Percentiles rank a stretch among this genome's conserved stretches.
Evolutionary conservation across 2,329 filamentous ascomycete genomes (phyloP).

Genomic region (Penicillium psychrosexuale): DNA sequence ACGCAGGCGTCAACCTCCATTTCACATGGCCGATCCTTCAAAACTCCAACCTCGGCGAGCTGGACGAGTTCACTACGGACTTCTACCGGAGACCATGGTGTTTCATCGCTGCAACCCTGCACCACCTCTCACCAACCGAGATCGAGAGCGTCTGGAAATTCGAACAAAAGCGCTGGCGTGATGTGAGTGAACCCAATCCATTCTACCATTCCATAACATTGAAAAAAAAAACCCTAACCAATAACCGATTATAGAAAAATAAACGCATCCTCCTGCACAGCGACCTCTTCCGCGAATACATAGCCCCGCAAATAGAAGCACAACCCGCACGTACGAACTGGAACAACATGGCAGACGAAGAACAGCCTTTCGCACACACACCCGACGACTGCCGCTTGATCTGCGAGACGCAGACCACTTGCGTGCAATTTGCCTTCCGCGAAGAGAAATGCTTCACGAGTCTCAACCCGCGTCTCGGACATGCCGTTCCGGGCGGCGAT

Average conservation of each 20-base stretch:
- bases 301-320: conserved; percentile 32
- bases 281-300: conserved; percentile 39
- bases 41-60: conserved; percentile 43
- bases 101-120: conserved; percentile 50
- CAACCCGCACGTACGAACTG: conserved; percentile 27
- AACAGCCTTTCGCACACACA: conserved; percentile 25
- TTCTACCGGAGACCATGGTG: conserved; percentile 49
- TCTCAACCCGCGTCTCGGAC: conserved; percentile 31
- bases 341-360: conserved; percentile 37
- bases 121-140: conserved; percentile 47
- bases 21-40: conserved; percentile 50
- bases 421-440: conserved; percentile 34
- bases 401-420: conserved; percentile 27
- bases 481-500: conserved; percentile 12
- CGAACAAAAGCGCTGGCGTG: conserved; percentile 55
- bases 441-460: conserved; percentile 31
- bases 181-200: conserved; percentile 47
- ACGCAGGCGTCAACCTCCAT: conserved; percentile 46
- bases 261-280: conserved; percentile 33
- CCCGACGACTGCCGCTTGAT: conserved; percentile 33
- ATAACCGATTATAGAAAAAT: conserved; percentile 17
- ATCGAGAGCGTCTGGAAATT: conserved; percentile 47
- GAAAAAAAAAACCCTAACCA: not conserved
- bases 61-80: conserved; percentile 42
- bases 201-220: not conserved